Base-by-base conservation (phyloP, 108 stramenopile species). In the Pseudonitzschia delicatissima region DNA sequence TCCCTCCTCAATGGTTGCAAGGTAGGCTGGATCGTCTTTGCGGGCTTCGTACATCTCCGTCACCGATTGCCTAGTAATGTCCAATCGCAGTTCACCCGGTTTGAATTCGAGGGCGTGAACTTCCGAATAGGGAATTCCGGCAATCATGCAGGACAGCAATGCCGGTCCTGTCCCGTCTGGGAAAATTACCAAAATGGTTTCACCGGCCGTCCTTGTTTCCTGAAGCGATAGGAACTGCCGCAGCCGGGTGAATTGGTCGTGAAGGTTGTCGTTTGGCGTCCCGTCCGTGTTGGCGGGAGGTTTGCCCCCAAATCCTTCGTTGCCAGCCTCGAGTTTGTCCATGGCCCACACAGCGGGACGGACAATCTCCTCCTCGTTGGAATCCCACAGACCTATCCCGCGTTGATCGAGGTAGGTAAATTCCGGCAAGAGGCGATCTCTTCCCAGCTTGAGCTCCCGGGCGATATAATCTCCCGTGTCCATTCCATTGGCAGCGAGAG, bases 391-490 rank as follows among this genome's bases (percentile, higher is more conserved):
- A 9, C 92, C 92, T 27, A 88, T 79, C 0, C 79, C 92, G 39
- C 92, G 68, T 31, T 83, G 88, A 77, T 93, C 91, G 74, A 90
- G 62, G 59, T 84, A 93, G 39, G 84, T 90, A 63, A 85, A 93
- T 61, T 93, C 92, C 1, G 88, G 87, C 4, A 93, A 76, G 9
- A 90, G 49, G 42, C 88, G 69, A 72, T 93, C 86, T 5, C 86
- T 76, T 20, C 92, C 92, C 18, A 92, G 51, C n/a, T 67, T 72
- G 25, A 88, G 59, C 52, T 77, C 76, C 17, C 73, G 66, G n/a
- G 74, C 82, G 39, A 92, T 62, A 31, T 86, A 69, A 40, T 82
- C 75, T 2, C 80, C 82, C 31, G 91, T 82, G 50, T 92, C 91
- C 6, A 88, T 73, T 21, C 58, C 42, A 15, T 77, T 65, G 2